Base-by-base conservation (phyloP, 805 yeast species). In the Saccharomycopsis selenospora region DNA sequence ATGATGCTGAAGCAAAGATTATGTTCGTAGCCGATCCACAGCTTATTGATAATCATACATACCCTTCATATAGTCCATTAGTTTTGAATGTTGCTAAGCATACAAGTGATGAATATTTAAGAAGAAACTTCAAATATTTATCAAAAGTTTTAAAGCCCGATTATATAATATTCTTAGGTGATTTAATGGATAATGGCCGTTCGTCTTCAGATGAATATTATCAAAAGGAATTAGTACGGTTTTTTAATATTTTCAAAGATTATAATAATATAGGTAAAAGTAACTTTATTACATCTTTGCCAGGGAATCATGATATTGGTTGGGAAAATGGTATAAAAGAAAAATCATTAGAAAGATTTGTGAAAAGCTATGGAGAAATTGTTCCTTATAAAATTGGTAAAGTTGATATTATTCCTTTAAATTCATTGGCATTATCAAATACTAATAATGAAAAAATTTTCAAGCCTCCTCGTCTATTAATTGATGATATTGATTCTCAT, bases 291-390 rank as follows among this genome's bases (percentile, higher is more conserved):
- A 64, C 69, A 67, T 67, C 72, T 7, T 58, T 76, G 26, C 96
- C 96, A 0, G 99, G 99, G 1, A 93, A 93, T 61, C 99, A 93
- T 62, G 99, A 93, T 61, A 87, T 93, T 56, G 99, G 99, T 0
- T 91, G 84, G 66, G 95, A 93, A 26, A 77, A 80, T 51, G 79
- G 80, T 0, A 77, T 93, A 4, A 70, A 77, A n/a, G 70, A 72
- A 23, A 63, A 69, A 1, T 78, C 82, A 20, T 65, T 76, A 42
- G 65, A 76, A 26, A 67, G 98, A 55, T 93, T 90, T 65, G 66
- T 74, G 33, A 66, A 80, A 1, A 73, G 69, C 59, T 91, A 88
- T 63, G 99, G 98, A 1, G 77, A 77, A 36, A 70, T 75, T 8
- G 67, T 65, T 11, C 59, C 74, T 33, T 73, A 77, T 20, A 47